These are phyloP conservation scores for Kandelia obovata DNA, from an alignment of 345 rosid genomes.

Conservation along the genomic window DNA sequence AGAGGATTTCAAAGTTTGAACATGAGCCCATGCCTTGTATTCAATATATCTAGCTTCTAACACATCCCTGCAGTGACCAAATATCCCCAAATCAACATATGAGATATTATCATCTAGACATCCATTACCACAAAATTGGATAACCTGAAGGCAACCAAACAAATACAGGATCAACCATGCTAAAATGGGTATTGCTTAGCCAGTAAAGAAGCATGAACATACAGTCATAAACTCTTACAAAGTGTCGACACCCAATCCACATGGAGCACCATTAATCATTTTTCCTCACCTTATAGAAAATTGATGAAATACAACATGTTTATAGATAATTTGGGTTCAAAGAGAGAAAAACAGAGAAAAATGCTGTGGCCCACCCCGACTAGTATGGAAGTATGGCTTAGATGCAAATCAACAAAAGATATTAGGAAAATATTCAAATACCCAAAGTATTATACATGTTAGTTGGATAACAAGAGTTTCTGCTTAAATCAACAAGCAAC, in stretches of 20 bases:
- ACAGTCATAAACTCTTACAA: background rate
- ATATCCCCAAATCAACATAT: slow-evolving; percentile 11
- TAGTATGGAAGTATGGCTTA: background rate
- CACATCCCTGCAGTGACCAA: slow-evolving; percentile 50
- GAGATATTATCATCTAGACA: background rate
- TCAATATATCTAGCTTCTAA: slow-evolving; percentile 70
- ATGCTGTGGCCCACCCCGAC: background rate
- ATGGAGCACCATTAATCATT: background rate
- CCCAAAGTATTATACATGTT: no score
- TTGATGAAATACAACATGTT: background rate
- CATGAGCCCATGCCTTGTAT: slow-evolving; percentile 75
- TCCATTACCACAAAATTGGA: slow-evolving; percentile 3
- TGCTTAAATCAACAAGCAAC: no score
- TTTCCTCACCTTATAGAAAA: background rate
- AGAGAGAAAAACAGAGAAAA: background rate
- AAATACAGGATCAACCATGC: slow-evolving; percentile 2
- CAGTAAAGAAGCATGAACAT: background rate
- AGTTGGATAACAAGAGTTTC: no score
- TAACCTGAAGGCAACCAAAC: background rate
- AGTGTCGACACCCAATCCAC: background rate
- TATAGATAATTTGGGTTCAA: background rate
- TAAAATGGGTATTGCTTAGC: background rate
- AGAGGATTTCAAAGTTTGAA: slow-evolving; percentile 67
- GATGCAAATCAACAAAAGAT: no score
- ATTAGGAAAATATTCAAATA: no score